These are phyloP conservation scores for Bipolaris bicolor DNA, from an alignment of 2,329 filamentous ascomycete genomes.

Conservation along the genomic window DNA sequence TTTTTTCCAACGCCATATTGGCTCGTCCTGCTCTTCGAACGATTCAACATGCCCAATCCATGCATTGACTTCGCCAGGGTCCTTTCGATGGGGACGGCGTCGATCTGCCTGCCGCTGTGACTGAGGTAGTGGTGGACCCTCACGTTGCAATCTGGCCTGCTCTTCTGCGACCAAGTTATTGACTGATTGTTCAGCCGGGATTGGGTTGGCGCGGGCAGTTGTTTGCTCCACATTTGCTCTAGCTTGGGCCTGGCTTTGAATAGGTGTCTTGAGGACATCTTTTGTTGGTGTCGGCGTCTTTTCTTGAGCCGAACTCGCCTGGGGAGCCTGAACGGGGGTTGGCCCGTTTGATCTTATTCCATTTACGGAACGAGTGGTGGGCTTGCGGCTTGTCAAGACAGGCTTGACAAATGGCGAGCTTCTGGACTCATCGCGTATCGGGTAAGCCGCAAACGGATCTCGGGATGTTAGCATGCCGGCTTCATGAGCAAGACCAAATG, in stretches of 20 bases:
- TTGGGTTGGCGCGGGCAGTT: background rate
- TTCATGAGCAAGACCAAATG: conserved; percentile 43
- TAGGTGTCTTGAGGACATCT: conserved; percentile 1
- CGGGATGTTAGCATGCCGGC: conserved; percentile 37
- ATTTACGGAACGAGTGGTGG: conserved; percentile 7
- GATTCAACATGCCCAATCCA: conserved; percentile 28
- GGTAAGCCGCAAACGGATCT: conserved; percentile 6
- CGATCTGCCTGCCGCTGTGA: conserved; percentile 5
- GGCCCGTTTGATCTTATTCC: conserved; percentile 2
- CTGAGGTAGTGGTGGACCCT: conserved; percentile 20
- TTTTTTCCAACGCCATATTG: conserved; percentile 23
- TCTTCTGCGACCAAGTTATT: conserved; percentile 26
- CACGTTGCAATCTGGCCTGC: conserved; percentile 23
- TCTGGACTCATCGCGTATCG: conserved; percentile 6
- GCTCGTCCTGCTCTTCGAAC: conserved; percentile 20
- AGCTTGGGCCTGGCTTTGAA: background rate
- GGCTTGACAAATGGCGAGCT: conserved; percentile 9
- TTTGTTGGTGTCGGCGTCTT: conserved; percentile 6
- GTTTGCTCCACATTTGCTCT: background rate
- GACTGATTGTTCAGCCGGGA: conserved; percentile 17
- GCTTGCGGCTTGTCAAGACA: conserved; percentile 1
- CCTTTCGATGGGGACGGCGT: conserved; percentile 12
- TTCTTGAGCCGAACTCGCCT: background rate
- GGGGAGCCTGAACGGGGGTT: conserved; percentile 6
- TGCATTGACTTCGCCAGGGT: conserved; percentile 21